phyloP scores from a whole-genome alignment of 768 basidiomycete species.

The Stropharia rugosoannulata region DNA sequence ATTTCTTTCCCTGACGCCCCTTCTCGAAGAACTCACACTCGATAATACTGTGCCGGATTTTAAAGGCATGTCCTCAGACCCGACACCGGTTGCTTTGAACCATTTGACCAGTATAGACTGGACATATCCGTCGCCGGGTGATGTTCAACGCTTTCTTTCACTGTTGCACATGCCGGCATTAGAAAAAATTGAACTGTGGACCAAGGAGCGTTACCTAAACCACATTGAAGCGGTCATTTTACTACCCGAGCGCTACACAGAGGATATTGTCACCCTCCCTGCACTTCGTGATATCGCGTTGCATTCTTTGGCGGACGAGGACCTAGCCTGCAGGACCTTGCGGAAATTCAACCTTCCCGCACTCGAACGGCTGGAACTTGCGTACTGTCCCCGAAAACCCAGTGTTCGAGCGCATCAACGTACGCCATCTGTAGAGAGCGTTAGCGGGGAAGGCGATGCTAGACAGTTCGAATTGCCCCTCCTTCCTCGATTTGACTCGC shows the following conservation, averaged over 20 bases:
- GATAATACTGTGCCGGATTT: constrained; percentile 41
- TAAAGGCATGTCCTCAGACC: constrained; percentile 15
- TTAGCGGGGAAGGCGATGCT: constrained; percentile 4
- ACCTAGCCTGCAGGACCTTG: constrained; percentile 35
- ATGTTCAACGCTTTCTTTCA: constrained; percentile 42
- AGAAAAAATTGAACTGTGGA: constrained; percentile 42
- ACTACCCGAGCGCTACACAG: constrained; percentile 9
- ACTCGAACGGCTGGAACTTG: constrained; percentile 44
- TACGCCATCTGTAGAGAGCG: constrained; percentile 14
- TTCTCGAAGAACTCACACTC: constrained; percentile 42
- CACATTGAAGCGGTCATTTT: constrained; percentile 8
- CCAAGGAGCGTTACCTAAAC: constrained; percentile 29
- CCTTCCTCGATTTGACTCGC: constrained; percentile 47
- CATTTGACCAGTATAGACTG: constrained; percentile 45
- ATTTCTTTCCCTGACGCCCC: constrained; percentile 36
- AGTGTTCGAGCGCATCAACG: background rate
- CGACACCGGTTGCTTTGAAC: constrained; percentile 4
- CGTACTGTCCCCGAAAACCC: constrained; percentile 20
- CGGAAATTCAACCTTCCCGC: constrained; percentile 44
- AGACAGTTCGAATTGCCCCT: constrained; percentile 20
- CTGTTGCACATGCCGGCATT: constrained; percentile 39
- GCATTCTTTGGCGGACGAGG: constrained; percentile 40
- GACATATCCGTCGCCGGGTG: constrained; percentile 42
- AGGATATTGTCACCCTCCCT: constrained; percentile 23
- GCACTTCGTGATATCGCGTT: constrained; percentile 42